A percentile compares a stretch with the other conserved stretches of the same genome.
Evolutionary conservation across 805 yeast genomes (phyloP).

Genomic region (Saccharomycopsis schoenii): DNA sequence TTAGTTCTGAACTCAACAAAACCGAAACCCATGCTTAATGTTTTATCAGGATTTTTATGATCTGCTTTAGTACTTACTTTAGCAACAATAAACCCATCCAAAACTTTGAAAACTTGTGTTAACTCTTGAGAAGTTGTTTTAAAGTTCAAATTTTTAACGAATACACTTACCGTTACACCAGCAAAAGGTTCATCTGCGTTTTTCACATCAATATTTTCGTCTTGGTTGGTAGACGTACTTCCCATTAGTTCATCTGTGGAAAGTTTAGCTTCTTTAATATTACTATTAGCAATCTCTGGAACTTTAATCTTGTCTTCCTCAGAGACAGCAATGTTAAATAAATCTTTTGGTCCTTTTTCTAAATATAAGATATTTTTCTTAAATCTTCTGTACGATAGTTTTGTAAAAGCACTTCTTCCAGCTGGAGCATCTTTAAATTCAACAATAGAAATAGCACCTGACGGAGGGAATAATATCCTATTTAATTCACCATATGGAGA

Average conservation of each 20-base stretch:
- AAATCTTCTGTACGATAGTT: constrained; percentile 77
- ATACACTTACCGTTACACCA: constrained; percentile 80
- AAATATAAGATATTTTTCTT: constrained; percentile 80
- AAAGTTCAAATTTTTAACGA: constrained; percentile 88
- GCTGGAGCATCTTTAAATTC: constrained; percentile 76
- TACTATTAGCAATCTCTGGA: constrained; percentile 21
- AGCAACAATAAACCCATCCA: constrained; percentile 75
- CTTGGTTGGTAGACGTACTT: constrained; percentile 24
- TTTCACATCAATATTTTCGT: constrained; percentile 20
- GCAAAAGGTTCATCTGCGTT: constrained; percentile 34
- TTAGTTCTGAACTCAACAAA: constrained; percentile 81
- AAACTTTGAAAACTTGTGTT: constrained; percentile 49
- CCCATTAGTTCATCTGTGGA: constrained; percentile 37
- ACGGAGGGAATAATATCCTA: constrained; percentile 86
- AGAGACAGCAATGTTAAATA: constrained; percentile 43
- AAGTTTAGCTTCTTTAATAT: constrained; percentile 33
- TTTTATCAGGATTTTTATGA: constrained; percentile 54
- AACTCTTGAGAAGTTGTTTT: constrained; percentile 55
- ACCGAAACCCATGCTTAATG: constrained; percentile 95
- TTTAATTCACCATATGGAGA: constrained; percentile 69
- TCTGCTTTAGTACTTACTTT: constrained; percentile 83
- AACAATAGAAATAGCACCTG: constrained; percentile 91
- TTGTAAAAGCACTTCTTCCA: constrained; percentile 84
- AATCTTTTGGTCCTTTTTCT: constrained; percentile 86
- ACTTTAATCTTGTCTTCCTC: constrained; percentile 29